These are phyloP conservation scores for Funneliformis caledonium DNA, from an alignment of 371 early-diverging fungal genomes.

Conservation along the genomic window DNA sequence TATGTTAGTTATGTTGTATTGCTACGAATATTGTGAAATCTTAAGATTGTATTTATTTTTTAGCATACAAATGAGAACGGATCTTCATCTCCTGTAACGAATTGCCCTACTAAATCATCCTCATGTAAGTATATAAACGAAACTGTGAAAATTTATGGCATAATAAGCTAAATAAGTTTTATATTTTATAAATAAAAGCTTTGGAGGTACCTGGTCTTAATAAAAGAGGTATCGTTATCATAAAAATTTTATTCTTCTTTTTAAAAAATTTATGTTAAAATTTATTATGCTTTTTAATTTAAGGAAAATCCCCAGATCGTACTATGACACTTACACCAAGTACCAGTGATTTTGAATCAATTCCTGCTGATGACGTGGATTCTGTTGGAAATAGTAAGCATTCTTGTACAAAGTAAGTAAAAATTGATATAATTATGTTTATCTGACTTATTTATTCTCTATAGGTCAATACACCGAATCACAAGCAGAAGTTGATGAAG, in stretches of 20 bases:
- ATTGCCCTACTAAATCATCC: neutral
- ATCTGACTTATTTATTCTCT: neutral
- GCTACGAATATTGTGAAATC: neutral
- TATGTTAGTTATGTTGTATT: neutral
- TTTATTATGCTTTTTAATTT: neutral
- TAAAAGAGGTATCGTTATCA: neutral
- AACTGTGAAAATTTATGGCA: neutral
- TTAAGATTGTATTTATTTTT: neutral
- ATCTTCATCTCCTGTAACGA: neutral
- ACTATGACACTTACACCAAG: slow-evolving; percentile 33
- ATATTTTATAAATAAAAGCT: neutral
- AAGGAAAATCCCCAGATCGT: slow-evolving; percentile 25
- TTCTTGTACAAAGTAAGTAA: neutral
- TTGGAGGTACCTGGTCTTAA: slow-evolving; percentile 7
- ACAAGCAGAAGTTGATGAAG: slow-evolving; percentile 54
- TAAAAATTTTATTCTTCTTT: neutral
- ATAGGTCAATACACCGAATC: slow-evolving; percentile 38
- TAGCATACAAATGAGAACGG: neutral
- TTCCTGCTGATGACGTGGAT: slow-evolving; percentile 2
- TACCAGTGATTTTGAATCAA: slow-evolving; percentile 26
- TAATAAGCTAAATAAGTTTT: neutral
- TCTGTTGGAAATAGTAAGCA: slow-evolving; percentile 23
- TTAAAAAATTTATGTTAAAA: neutral
- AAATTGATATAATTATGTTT: neutral
- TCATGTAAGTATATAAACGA: neutral